A percentile compares a stretch with the other conserved stretches of the same genome.
phyloP scores from a whole-genome alignment of 1,284 basidiomycete species.

The Cutaneotrichosporon mucoides region DNA sequence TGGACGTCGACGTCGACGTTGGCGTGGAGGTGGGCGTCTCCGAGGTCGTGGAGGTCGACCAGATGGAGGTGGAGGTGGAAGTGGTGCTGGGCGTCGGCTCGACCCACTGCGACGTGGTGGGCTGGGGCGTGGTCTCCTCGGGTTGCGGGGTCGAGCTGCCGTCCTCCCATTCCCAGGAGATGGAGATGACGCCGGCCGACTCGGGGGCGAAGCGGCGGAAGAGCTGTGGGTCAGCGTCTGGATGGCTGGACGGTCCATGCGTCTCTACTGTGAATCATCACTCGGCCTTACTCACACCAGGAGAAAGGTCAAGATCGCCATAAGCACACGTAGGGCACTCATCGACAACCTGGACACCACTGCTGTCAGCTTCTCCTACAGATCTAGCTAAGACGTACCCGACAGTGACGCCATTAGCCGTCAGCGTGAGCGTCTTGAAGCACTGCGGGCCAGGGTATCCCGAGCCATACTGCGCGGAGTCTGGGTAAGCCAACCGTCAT shows the following conservation, averaged over 20 bases:
- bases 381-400: not conserved
- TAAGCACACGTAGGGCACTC: slow-evolving; percentile 50
- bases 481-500: not conserved
- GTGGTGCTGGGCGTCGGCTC: no score
- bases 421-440: slow-evolving; percentile 61
- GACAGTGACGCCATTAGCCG: slow-evolving; percentile 58
- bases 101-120: not conserved
- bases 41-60: no score
- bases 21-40: not conserved
- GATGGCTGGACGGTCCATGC: no score
- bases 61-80: no score
- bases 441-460: slow-evolving; percentile 62
- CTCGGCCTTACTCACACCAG: not conserved
- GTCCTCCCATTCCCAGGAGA: slow-evolving; percentile 3
- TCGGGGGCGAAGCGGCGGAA: slow-evolving; percentile 8
- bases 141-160: not conserved
- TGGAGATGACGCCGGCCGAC: not conserved
- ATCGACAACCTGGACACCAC: slow-evolving; percentile 62
- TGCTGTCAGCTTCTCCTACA: slow-evolving; percentile 55
- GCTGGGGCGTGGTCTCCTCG: not conserved
- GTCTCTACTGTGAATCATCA: not conserved
- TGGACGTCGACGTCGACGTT: not conserved
- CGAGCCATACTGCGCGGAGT: slow-evolving; percentile 36
- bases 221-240: not conserved
- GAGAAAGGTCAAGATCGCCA: slow-evolving; percentile 71